phyloP scores from a whole-genome alignment of 2,329 filamentous ascomycete genomes.

The Fusarium sp. region DNA sequence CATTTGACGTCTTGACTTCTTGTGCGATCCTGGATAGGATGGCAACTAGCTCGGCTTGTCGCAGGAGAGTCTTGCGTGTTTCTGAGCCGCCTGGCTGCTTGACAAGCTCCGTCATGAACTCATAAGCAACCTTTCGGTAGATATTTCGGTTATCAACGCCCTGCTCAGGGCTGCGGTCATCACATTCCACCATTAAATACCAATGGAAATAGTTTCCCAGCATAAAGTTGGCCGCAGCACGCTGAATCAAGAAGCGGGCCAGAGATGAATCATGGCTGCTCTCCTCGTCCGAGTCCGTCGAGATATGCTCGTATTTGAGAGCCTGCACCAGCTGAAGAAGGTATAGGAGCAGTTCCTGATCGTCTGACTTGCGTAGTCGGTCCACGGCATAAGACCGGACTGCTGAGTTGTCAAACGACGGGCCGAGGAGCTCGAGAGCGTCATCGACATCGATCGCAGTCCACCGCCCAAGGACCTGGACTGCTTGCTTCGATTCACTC shows the following conservation, averaged over 20 bases:
- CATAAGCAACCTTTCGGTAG: constrained; percentile 92
- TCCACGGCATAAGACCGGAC: constrained; percentile 96
- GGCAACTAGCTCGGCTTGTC: constrained; percentile 90
- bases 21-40: constrained; percentile 89
- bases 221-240: constrained; percentile 88
- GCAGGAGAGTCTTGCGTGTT: constrained; percentile 79
- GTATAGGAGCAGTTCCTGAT: constrained; percentile 91
- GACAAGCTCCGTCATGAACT: constrained; percentile 92
- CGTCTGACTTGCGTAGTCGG: constrained; percentile 89
- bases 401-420: constrained; percentile 87
- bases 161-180: constrained; percentile 83
- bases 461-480: constrained; percentile 92
- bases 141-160: constrained; percentile 81
- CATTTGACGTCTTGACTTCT: constrained; percentile 84
- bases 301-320: constrained; percentile 89
- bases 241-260: constrained; percentile 87
- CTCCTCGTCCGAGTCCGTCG: constrained; percentile 67
- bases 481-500: constrained; percentile 87
- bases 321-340: constrained; percentile 95
- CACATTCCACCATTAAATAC: constrained; percentile 98
- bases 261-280: constrained; percentile 82
- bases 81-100: constrained; percentile 77
- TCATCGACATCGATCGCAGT: constrained; percentile 97
- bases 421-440: constrained; percentile 91
- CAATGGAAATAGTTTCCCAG: constrained; percentile 97